These are phyloP conservation scores for Entelexis paramagnoliae DNA, from an alignment of 1,139 yeast species.

Conservation along the genomic window DNA sequence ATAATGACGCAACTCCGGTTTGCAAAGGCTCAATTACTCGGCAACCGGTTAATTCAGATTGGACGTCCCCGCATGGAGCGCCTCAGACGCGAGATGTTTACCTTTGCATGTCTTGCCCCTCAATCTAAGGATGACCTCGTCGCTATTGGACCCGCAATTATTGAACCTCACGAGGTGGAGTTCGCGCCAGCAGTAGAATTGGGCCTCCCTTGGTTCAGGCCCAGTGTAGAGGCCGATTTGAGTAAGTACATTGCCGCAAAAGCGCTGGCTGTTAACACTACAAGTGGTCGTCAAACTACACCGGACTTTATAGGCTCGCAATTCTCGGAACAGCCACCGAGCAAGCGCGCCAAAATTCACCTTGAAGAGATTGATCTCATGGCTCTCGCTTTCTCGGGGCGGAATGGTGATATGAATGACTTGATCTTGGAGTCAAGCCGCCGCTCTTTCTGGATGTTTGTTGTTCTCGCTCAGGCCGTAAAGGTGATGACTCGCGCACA, in stretches of 20 bases:
- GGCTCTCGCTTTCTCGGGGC: background rate
- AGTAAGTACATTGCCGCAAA: slow-evolving; percentile 8
- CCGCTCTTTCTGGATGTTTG: slow-evolving; percentile 4
- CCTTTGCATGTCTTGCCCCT: slow-evolving; percentile 10
- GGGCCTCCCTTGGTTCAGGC: slow-evolving; percentile 10
- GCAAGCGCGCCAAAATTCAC: background rate
- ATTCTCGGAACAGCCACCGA: background rate
- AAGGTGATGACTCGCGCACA: background rate
- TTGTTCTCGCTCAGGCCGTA: background rate
- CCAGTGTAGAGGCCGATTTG: slow-evolving; percentile 14
- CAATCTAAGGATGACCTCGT: slow-evolving; percentile 1
- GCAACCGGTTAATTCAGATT: slow-evolving; percentile 3
- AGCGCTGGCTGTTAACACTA: slow-evolving; percentile 5
- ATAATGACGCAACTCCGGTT: background rate
- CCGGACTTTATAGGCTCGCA: no score
- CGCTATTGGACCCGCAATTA: background rate
- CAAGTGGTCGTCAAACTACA: background rate
- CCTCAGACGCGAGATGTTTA: slow-evolving; percentile 10
- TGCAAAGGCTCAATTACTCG: background rate
- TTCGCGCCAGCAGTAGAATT: slow-evolving; percentile 7
- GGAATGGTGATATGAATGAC: background rate
- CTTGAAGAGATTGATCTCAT: background rate
- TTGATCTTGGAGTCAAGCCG: background rate
- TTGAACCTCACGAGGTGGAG: slow-evolving; percentile 14
- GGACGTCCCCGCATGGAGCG: slow-evolving; percentile 5